Percentiles rank a stretch among this genome's conserved stretches.
These are phyloP conservation scores for Hypocreales sp. DNA, from an alignment of 2,329 filamentous ascomycete species.

Conservation along the genomic window DNA sequence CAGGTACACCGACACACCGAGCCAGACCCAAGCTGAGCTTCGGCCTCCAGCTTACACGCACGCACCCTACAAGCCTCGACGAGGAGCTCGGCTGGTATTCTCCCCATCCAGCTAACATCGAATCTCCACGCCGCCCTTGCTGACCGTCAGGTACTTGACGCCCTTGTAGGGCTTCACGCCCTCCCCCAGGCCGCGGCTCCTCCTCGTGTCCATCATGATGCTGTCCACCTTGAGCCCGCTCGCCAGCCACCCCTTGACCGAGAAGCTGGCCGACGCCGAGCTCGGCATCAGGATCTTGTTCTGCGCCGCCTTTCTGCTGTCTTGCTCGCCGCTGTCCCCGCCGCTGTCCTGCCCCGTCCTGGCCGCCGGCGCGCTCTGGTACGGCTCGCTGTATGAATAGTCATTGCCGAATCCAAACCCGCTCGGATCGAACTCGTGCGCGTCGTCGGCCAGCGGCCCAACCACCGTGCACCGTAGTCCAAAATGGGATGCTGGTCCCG, in stretches of 20 bases:
- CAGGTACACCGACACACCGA: no score
- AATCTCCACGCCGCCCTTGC: constrained; percentile 48
- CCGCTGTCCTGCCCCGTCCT: constrained; percentile 17
- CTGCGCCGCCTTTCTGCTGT: constrained; percentile 43
- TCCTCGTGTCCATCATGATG: constrained; percentile 56
- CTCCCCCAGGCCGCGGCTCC: constrained; percentile 72
- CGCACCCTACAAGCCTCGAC: no score
- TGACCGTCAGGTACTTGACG: constrained; percentile 85
- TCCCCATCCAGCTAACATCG: constrained; percentile 27
- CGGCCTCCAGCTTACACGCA: no score
- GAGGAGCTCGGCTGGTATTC: no score
- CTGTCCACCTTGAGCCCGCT: constrained; percentile 54
- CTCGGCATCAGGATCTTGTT: constrained; percentile 70
- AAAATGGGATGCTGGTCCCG: constrained; percentile 49
- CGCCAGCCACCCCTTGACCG: constrained; percentile 52
- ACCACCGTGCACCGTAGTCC: constrained; percentile 68
- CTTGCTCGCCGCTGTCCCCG: constrained; percentile 25
- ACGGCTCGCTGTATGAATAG: constrained; percentile 39
- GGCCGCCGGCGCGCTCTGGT: constrained; percentile 28
- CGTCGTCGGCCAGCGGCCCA: constrained; percentile 38
- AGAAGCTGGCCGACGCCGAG: constrained; percentile 58
- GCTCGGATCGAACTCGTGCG: constrained; percentile 31
- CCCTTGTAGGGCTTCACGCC: constrained; percentile 92
- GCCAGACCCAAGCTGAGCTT: no score
- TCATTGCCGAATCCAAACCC: constrained; percentile 35